phyloP scores from a whole-genome alignment of 1,139 yeast genomes.

The Candida albicans region DNA sequence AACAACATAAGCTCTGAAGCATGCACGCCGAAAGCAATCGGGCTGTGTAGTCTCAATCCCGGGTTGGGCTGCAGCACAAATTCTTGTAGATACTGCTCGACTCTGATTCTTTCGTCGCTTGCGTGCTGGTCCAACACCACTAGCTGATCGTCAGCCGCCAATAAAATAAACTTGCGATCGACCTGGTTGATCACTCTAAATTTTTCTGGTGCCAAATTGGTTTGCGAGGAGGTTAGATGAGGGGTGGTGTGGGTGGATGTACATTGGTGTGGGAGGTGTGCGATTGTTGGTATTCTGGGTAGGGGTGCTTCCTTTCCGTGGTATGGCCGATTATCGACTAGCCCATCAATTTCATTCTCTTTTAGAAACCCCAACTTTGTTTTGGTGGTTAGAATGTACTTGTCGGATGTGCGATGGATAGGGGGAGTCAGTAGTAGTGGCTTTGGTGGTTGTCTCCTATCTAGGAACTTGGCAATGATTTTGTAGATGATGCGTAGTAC shows the following conservation, averaged over 20 bases:
- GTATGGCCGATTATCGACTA: constrained; percentile 2
- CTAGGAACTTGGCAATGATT: constrained; percentile 28
- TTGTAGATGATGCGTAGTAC: constrained; percentile 30
- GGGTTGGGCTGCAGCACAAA: constrained; percentile 19
- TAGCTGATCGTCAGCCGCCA: constrained; percentile 24
- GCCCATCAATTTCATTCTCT: constrained; percentile 10
- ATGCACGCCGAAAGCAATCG: constrained; percentile 21
- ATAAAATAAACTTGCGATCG: constrained; percentile 58
- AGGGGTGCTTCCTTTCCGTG: not conserved
- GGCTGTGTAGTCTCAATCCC: constrained; percentile 9
- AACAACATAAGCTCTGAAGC: constrained; percentile 31
- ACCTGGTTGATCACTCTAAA: constrained; percentile 46
- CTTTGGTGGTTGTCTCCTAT: not conserved
- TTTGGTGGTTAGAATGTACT: constrained; percentile 10
- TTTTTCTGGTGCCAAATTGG: constrained; percentile 11
- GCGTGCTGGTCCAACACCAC: constrained; percentile 75
- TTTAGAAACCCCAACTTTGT: constrained; percentile 8
- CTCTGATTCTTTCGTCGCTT: constrained; percentile 64
- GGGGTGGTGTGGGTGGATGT: not conserved
- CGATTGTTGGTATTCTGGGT: not conserved
- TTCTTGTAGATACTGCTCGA: constrained; percentile 47
- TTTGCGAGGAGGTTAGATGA: constrained; percentile 7
- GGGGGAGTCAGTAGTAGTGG: constrained; percentile 12
- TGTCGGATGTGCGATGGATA: constrained; percentile 7
- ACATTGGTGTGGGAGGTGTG: no score